Conservation (phyloP, 805 yeast species). For the Ogataea wickerhamii region DNA sequence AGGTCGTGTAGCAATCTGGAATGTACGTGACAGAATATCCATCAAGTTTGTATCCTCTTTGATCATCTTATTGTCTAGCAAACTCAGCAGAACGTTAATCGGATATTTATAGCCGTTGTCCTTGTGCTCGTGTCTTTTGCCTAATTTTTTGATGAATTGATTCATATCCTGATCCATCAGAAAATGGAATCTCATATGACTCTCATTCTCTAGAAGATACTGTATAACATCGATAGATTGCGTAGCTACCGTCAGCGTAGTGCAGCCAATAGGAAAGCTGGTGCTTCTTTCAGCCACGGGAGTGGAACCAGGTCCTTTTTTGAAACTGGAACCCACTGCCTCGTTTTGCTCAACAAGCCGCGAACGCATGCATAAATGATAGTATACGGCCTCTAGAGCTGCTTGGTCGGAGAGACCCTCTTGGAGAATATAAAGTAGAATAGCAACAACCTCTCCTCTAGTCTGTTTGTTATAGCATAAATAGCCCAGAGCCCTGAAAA, state of each 20-base stretch:
- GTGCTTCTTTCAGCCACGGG: slow-evolving; percentile 13
- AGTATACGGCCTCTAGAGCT: slow-evolving; percentile 59
- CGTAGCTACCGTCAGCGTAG: slow-evolving; percentile 68
- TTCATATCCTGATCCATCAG: slow-evolving; percentile 70
- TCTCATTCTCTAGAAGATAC: slow-evolving; percentile 61
- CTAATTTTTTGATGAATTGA: slow-evolving; percentile 36
- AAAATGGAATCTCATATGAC: slow-evolving; percentile 68
- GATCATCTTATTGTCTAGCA: slow-evolving; percentile 62
- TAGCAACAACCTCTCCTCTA: slow-evolving; percentile 67
- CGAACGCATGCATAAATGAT: slow-evolving; percentile 52
- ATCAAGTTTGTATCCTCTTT: slow-evolving; percentile 70
- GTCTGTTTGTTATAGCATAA: slow-evolving; percentile 76
- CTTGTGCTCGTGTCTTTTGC: slow-evolving; percentile 34
- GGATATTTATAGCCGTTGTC: slow-evolving; percentile 60
- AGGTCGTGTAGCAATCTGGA: slow-evolving; percentile 77
- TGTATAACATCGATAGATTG: slow-evolving; percentile 76
- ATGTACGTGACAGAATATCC: slow-evolving; percentile 70
- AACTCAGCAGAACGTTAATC: slow-evolving; percentile 58
- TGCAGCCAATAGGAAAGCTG: slow-evolving; percentile 54
- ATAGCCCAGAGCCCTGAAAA: slow-evolving; percentile 62
- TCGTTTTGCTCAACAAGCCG: slow-evolving; percentile 7
- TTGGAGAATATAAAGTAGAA: slow-evolving; percentile 62
- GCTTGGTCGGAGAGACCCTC: slow-evolving; percentile 68
- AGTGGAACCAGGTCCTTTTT: not conserved
- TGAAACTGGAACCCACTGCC: not conserved